Conservation (phyloP, 1,139 yeast species). For the Hemisphaericaspora xylanilytica region DNA sequence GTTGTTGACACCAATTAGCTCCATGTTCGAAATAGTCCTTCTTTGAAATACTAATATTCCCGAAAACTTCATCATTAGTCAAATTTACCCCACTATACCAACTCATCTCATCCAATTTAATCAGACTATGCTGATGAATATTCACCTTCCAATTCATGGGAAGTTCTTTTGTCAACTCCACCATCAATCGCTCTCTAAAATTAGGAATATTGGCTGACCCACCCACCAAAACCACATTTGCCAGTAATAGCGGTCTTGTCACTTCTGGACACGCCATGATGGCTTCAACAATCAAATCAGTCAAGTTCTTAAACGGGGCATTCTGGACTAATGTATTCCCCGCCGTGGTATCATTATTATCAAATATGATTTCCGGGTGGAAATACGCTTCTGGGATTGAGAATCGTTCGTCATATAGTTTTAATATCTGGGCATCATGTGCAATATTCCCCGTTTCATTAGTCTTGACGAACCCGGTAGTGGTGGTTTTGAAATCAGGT, state of each 20-base stretch:
- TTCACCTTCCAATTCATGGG: slow-evolving; percentile 68
- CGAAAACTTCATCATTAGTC: slow-evolving; percentile 50
- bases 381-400: slow-evolving; percentile 83
- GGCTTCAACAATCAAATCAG: slow-evolving; percentile 73
- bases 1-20: slow-evolving; percentile 70
- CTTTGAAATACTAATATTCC: slow-evolving; percentile 60
- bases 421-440: slow-evolving; percentile 60
- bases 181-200: slow-evolving; percentile 56
- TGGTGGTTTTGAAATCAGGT: slow-evolving; percentile 83
- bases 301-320: slow-evolving; percentile 68
- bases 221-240: slow-evolving; percentile 79
- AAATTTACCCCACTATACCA: slow-evolving; percentile 51
- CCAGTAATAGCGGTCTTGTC: slow-evolving; percentile 70
- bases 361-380: slow-evolving; percentile 71
- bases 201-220: slow-evolving; percentile 77
- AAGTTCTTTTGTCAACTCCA: slow-evolving; percentile 62
- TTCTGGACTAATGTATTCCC: slow-evolving; percentile 32
- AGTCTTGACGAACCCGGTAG: slow-evolving; percentile 56
- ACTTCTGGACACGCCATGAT: slow-evolving; percentile 72
- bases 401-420: slow-evolving; percentile 79
- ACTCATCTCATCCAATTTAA: slow-evolving; percentile 26
- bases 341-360: slow-evolving; percentile 29
- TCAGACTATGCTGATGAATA: slow-evolving; percentile 26
- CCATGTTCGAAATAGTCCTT: slow-evolving; percentile 89
- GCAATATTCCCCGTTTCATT: slow-evolving; percentile 13